These are phyloP conservation scores for Cladophialophora immunda DNA, from an alignment of 2,329 filamentous ascomycete genomes.

Conservation along the genomic window DNA sequence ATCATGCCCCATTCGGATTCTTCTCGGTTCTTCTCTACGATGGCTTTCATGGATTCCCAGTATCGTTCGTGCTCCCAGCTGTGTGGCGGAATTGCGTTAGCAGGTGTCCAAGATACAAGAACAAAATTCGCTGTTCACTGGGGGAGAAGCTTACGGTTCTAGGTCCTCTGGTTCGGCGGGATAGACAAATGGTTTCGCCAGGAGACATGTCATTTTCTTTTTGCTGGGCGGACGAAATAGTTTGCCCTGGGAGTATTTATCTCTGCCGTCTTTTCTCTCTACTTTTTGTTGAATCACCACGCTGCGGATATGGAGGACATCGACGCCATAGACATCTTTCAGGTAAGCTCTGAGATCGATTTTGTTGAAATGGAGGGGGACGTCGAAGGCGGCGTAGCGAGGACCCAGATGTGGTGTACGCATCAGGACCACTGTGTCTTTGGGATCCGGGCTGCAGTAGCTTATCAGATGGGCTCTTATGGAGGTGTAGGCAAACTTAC, in stretches of 20 bases:
- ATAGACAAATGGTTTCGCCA: slow-evolving; percentile 88
- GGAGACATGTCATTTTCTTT: slow-evolving; percentile 96
- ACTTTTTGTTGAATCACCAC: slow-evolving; percentile 77
- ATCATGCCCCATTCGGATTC: slow-evolving; percentile 48
- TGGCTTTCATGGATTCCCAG: slow-evolving; percentile 61
- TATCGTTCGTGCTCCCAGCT: slow-evolving; percentile 71
- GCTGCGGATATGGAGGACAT: slow-evolving; percentile 76
- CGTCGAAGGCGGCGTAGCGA: slow-evolving; percentile 86
- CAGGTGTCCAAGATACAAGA: background rate
- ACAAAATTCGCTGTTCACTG: slow-evolving; percentile 5
- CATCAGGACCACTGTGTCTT: slow-evolving; percentile 81
- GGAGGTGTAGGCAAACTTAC: slow-evolving; percentile 45
- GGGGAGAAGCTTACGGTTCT: slow-evolving; percentile 58
- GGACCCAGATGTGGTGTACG: slow-evolving; percentile 76
- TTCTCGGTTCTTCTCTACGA: slow-evolving; percentile 52
- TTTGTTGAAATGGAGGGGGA: slow-evolving; percentile 93
- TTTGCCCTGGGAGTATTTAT: slow-evolving; percentile 56
- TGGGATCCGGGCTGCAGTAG: slow-evolving; percentile 63
- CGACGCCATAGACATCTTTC: slow-evolving; percentile 81
- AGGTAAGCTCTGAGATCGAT: slow-evolving; percentile 97
- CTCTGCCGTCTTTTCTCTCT: slow-evolving; percentile 52
- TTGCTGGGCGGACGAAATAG: slow-evolving; percentile 75
- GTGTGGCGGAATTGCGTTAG: slow-evolving; percentile 21
- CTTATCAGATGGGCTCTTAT: background rate
- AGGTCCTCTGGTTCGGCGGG: slow-evolving; percentile 73